A percentile compares a stretch with the other conserved stretches of the same genome.
Evolutionary conservation across 768 basidiomycete species (phyloP).

Genomic region (Leccinum subgranulosum): DNA sequence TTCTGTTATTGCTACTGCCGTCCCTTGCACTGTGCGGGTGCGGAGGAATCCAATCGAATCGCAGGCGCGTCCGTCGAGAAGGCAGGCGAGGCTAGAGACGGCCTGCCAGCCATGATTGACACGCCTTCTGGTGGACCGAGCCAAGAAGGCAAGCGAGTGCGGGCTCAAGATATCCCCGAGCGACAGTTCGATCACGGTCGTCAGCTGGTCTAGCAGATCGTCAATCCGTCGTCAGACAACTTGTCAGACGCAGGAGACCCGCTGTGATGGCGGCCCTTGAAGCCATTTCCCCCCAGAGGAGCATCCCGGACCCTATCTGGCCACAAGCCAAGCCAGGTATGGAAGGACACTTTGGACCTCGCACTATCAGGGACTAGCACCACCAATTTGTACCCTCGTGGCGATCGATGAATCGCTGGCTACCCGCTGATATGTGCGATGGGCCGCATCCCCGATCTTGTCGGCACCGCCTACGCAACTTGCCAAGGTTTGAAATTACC

Average conservation of each 20-base stretch:
- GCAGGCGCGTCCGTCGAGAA: background rate
- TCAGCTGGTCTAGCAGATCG: background rate
- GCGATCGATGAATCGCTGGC: constrained; percentile 15
- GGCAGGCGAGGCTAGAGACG: background rate
- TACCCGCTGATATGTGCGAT: constrained; percentile 17
- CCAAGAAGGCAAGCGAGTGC: constrained; percentile 1
- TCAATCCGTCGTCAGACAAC: constrained; percentile 4
- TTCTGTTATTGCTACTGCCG: background rate
- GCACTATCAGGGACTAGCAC: constrained; percentile 13
- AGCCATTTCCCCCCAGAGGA: background rate
- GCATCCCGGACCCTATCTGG: constrained; percentile 5
- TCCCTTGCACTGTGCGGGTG: background rate
- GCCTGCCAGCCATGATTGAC: background rate
- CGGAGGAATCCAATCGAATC: background rate
- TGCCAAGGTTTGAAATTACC: background rate
- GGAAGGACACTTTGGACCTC: constrained; percentile 4
- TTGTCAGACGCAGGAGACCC: background rate
- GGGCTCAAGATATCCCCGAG: constrained; percentile 1
- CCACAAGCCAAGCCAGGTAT: constrained; percentile 6
- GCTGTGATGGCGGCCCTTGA: background rate
- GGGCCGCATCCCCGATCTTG: constrained; percentile 16
- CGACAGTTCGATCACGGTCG: constrained; percentile 8
- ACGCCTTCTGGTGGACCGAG: background rate
- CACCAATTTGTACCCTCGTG: constrained; percentile 16
- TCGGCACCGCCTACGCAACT: constrained; percentile 6